Evolutionary conservation across 768 basidiomycete genomes (phyloP), one percentile per base, ranked within the genome.

Genomic region (Suillus alpinus): DNA sequence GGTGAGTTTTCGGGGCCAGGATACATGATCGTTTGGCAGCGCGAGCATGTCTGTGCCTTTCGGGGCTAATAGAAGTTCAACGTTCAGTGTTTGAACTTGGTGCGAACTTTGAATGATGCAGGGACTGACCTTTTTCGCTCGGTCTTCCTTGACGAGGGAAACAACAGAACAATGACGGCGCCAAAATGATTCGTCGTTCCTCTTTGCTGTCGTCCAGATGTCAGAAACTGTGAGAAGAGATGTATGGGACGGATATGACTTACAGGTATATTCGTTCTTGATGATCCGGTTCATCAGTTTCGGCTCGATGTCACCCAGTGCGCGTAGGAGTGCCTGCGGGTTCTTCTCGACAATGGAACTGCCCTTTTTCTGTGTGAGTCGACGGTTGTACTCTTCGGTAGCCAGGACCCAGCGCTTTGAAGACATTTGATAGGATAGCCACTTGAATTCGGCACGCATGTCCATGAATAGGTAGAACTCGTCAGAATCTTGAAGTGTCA

Each of bases 381-480:
- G 37, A 6, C 13, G n/a, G 16, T 65, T 67, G 52, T 63, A 67
- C 23, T 31, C 39, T 23, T 58, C 47, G 1, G 53, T 63, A 5
- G 55, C 66, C 18, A 23, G 23, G 9, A 63, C 61, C 66, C 66
- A 67, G 44, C 57, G 37, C 32, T 34, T 46, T 7, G 65, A 59
- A 4, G 62, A 66, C 67, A 68, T 69, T 23, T 62, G 51, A 37
- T 58, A 65, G 14, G 68, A 63, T 23, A 59, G 37, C 66, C 68
- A 66, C 34, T 60, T 40, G 47, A 62, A 55, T 20, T 68, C 57
- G 4, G 58, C 56, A 1, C 64, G 62, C 57, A 71, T 47, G 6
- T 69, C 57, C 61, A 68, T 68, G 51, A 71, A 71, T 4, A 65
- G 55, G 52, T 59, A 69, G 31, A 67, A 68, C 31, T 69, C 64